These are phyloP conservation scores for Aspergillus conjunctus DNA, from an alignment of 495 filamentous ascomycete genomes.

Conservation along the genomic window DNA sequence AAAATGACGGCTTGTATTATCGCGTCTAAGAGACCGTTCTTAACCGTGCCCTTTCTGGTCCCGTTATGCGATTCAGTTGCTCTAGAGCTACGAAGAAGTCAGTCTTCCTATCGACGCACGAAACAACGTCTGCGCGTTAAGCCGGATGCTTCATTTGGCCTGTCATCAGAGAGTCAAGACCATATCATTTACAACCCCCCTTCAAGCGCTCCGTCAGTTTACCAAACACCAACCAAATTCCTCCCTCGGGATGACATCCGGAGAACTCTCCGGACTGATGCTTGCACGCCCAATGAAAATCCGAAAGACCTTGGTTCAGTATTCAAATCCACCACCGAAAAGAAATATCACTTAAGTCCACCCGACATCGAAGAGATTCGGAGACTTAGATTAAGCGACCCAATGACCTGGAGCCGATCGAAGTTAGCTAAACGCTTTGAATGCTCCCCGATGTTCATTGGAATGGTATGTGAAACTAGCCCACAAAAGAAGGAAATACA, in stretches of 20 bases:
- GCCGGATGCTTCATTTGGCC: conserved; percentile 70
- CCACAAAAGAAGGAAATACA: conserved; percentile 52
- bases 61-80: conserved; percentile 40
- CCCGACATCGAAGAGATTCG: conserved; percentile 81
- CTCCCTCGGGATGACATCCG: conserved; percentile 79
- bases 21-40: conserved; percentile 42
- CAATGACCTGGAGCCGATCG: conserved; percentile 69
- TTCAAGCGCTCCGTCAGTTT: conserved; percentile 76
- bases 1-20: conserved; percentile 38
- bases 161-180: conserved; percentile 49
- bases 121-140: conserved; percentile 72
- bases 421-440: conserved; percentile 72
- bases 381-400: conserved; percentile 64
- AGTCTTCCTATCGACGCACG: conserved; percentile 70
- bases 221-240: conserved; percentile 88
- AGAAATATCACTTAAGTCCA: conserved; percentile 74
- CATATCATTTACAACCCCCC: conserved; percentile 95
- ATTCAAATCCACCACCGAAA: conserved; percentile 52
- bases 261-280: conserved; percentile 52
- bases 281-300: conserved; percentile 21
- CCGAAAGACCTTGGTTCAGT: conserved; percentile 56
- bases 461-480: conserved; percentile 51
- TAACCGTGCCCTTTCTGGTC: conserved; percentile 46
- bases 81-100: conserved; percentile 51
- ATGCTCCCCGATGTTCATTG: conserved; percentile 77